phyloP scores from a whole-genome alignment of 2,329 filamentous ascomycete species.

The Fusarium napiforme region DNA sequence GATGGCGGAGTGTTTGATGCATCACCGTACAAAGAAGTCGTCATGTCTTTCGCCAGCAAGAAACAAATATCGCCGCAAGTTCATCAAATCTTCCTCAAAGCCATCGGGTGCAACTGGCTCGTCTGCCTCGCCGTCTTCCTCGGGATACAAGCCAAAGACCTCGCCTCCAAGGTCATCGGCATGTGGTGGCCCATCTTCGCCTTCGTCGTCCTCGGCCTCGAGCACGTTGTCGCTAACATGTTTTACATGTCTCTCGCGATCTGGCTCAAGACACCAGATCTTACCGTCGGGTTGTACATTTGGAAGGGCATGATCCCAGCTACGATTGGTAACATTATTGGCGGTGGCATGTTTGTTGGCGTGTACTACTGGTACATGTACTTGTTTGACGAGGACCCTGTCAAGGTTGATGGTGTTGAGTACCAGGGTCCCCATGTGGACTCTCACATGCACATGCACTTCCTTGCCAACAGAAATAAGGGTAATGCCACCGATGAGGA shows the following conservation, averaged over 20 bases:
- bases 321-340: conserved; percentile 63
- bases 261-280: conserved; percentile 56
- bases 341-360: conserved; percentile 63
- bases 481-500: conserved; percentile 28
- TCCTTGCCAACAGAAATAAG: conserved; percentile 14
- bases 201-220: conserved; percentile 64
- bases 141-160: conserved; percentile 59
- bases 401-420: conserved; percentile 23
- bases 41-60: conserved; percentile 57
- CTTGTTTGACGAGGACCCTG: conserved; percentile 18
- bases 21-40: conserved; percentile 56
- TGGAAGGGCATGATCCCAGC: conserved; percentile 68
- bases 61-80: conserved; percentile 62
- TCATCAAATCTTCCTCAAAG: conserved; percentile 65
- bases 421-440: conserved; percentile 16
- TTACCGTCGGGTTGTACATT: conserved; percentile 63
- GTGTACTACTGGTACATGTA: conserved; percentile 48
- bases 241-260: conserved; percentile 64
- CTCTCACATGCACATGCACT: conserved; percentile 10
- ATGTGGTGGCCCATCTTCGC: conserved; percentile 68
- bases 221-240: conserved; percentile 69
- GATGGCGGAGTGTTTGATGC: conserved; percentile 56
- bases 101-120: conserved; percentile 68
- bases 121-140: conserved; percentile 65
- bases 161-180: conserved; percentile 63